Evolutionary conservation across 306 rosid genomes (phyloP), one percentile per base, ranked within the genome.

Genomic region (Acacia crassicarpa): DNA sequence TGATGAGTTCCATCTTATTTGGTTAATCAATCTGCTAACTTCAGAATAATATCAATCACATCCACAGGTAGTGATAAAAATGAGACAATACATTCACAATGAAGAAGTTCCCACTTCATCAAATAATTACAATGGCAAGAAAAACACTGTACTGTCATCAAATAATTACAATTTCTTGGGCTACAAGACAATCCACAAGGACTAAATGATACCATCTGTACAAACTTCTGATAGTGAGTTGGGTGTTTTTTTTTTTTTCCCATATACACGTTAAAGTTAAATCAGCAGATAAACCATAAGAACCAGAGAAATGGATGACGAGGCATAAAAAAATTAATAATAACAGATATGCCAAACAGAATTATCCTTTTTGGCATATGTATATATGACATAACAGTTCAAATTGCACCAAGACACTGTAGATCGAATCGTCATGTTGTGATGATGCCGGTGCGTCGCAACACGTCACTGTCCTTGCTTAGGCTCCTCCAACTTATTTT

Each of bases 401-500:
- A 66, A 33, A 66, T 66, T 32, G 44, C 23, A 66, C 68, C 10
- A 1, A 59, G 65, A 59, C 65, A 7, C 43, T 16, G 38, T 43
- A 33, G 33, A 30, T 65, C 43, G 15, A 62, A 27, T 33, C n/a
- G 46, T 38, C 27, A 0, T 67, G 30, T 38, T 19, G 15, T 12
- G 6, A 4, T 10, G 8, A 4, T 68, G 14, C 14, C 72, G 16
- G 17, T 41, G 7, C 43, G 16, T 69, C 6, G 2, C 5, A n/a
- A n/a, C 54, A 22, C 5, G 74, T 41, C 2, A 4, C 54, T 41
- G 15, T 43, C 19, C 35, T 25, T 4, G 35, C 54, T 43, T 69
- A 43, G 74, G 43, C 33, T 69, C 74, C 87, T 69, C 74, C 87
- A 49, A 86, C 86, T 89, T 89, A 87, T 87, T 56, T 51, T 80